Evolutionary conservation across 2,329 filamentous ascomycete species (phyloP), one percentile per base, ranked within the genome.

Genomic region (Talaromyces sp.): DNA sequence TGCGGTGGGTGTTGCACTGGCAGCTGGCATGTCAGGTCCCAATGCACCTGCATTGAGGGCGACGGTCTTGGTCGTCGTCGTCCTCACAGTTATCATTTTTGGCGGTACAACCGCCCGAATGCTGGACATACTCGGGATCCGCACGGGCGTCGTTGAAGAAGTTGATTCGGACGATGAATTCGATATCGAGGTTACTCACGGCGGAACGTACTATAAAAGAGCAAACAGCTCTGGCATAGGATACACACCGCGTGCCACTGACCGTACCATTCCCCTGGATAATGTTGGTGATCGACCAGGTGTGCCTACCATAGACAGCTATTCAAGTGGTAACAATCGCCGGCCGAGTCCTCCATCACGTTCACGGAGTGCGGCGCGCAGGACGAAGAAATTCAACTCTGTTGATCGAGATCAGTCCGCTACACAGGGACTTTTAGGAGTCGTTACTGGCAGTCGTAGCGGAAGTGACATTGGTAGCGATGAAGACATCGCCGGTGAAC

Each of bases 81-180:
- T 99, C 71, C 82, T 99, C 67, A 98, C 95, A 0, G 95, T 99
- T 72, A 99, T 99, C 78, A 98, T 99, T 68, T 99, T 99, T 72
- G 95, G 95, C 63, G 95, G 95, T 61, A 99, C 95, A 7, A 99
- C 95, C 0, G 93, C 94, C 13, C 90, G 94, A 64, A 99, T 99
- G 95, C 83, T 99, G 19, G 95, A 99, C 76, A 99, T 99, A 63
- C 82, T 98, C 17, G 91, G 93, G n/a, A 99, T 99, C 67, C 88
- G 92, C 64, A 99, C 94, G 0, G 95, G 95, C 0, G 94, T 99
- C 0, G 91, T 97, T 0, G 95, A 99, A 72, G 95, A 99, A 75
- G 91, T 96, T 52, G 95, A 99, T 75, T 97, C 92, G 52, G 95
- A 99, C 74, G 95, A 99, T 74, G 95, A 99, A 77, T 99, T 99